Percentiles rank a stretch among this genome's conserved stretches.
Evolutionary conservation across 192 early-diverging fungal species (phyloP).

Genomic region (Linnemannia zychae): DNA sequence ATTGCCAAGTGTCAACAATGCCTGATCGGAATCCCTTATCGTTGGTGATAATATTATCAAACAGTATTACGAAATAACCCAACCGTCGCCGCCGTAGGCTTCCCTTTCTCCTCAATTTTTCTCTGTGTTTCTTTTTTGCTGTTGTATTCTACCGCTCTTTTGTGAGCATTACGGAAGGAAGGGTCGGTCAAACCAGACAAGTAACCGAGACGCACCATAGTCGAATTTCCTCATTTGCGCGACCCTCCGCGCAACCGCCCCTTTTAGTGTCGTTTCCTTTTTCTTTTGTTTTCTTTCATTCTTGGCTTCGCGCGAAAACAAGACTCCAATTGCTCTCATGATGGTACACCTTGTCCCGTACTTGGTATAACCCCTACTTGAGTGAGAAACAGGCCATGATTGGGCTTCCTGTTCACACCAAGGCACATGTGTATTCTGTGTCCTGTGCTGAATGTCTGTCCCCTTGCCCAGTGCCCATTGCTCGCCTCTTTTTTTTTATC

Average conservation of each 20-base stretch:
- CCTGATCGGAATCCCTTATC: conserved; percentile 6
- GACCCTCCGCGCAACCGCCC: not conserved
- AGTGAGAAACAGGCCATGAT: not conserved
- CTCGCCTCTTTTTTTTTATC: not conserved
- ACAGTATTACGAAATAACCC: not conserved
- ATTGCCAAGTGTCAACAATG: not conserved
- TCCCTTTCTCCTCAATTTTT: no score
- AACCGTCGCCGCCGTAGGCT: not conserved
- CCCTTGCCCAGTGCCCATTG: not conserved
- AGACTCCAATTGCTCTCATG: not conserved
- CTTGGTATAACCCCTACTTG: not conserved
- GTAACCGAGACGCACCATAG: conserved; percentile 1
- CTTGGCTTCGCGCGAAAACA: not conserved
- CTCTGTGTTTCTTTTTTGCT: not conserved
- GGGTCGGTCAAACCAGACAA: not conserved
- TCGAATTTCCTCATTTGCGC: not conserved
- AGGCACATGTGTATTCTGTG: not conserved
- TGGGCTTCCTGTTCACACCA: not conserved
- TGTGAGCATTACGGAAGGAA: not conserved
- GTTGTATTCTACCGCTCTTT: not conserved
- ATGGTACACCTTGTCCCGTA: not conserved
- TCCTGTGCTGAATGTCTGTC: not conserved
- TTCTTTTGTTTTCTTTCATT: not conserved
- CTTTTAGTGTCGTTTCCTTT: not conserved
- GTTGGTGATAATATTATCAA: not conserved